Evolutionary conservation across 1,284 basidiomycete genomes (phyloP).

Genomic region (Ustilago xerochloae): DNA sequence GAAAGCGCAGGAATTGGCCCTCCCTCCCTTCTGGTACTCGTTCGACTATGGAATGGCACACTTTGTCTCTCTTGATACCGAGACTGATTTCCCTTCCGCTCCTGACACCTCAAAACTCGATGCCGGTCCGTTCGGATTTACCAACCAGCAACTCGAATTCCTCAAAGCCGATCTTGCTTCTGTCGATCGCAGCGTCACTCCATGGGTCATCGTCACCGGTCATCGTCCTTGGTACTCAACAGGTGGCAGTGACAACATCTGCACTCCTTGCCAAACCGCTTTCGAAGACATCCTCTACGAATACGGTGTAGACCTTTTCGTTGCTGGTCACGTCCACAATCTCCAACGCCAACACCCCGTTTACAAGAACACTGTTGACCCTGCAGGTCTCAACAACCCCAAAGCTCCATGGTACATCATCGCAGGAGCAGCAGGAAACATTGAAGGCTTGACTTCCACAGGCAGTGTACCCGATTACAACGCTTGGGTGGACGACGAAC

Average conservation of each 20-base stretch:
- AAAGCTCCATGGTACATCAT: constrained; percentile 63
- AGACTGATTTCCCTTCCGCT: constrained; percentile 52
- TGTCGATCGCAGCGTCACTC: constrained; percentile 68
- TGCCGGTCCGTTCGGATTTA: constrained; percentile 26
- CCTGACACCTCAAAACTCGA: constrained; percentile 48
- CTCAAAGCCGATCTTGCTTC: constrained; percentile 66
- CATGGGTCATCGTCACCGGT: constrained; percentile 68
- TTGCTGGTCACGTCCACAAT: constrained; percentile 68
- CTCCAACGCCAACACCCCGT: constrained; percentile 67
- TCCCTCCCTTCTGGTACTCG: constrained; percentile 50
- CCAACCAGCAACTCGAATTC: constrained; percentile 45
- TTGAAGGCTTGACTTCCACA: constrained; percentile 56
- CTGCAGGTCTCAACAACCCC: constrained; percentile 58
- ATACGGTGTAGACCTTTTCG: constrained; percentile 66
- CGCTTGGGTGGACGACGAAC: constrained; percentile 29
- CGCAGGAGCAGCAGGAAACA: constrained; percentile 68
- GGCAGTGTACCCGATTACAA: constrained; percentile 21
- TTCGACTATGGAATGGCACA: constrained; percentile 57
- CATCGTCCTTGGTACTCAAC: constrained; percentile 65
- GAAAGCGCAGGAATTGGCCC: constrained; percentile 10
- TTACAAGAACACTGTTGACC: constrained; percentile 56
- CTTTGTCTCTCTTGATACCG: constrained; percentile 56
- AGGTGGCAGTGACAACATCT: constrained; percentile 43
- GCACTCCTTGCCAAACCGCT: constrained; percentile 64
- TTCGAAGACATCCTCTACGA: constrained; percentile 68